Conservation (phyloP, 306 rosid species). For the Castanopsis chinensis region DNA sequence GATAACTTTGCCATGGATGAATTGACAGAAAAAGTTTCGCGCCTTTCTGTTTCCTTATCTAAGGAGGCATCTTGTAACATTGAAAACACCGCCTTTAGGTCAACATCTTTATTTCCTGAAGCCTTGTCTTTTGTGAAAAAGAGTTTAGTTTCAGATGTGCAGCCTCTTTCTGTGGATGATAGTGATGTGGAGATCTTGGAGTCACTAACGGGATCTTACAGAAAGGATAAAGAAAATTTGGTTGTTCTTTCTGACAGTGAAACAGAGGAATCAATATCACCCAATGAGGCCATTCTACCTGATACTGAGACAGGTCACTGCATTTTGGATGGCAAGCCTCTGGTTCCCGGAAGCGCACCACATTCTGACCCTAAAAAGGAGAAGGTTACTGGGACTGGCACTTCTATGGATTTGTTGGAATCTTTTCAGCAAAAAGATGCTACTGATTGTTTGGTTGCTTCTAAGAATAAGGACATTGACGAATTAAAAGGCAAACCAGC, state of each 20-base stretch:
- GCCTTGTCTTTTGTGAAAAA: conserved; percentile 32
- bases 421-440: conserved; percentile 35
- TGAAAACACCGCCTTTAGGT: conserved; percentile 30
- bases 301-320: conserved; percentile 33
- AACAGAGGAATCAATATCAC: conserved; percentile 34
- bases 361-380: conserved; percentile 31
- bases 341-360: conserved; percentile 27
- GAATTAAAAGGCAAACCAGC: conserved; percentile 31
- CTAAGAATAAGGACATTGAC: conserved; percentile 37
- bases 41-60: conserved; percentile 65
- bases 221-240: conserved; percentile 30
- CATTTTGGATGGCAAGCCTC: conserved; percentile 34
- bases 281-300: conserved; percentile 30
- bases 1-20: conserved; percentile 62
- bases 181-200: conserved; percentile 33
- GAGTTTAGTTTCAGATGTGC: conserved; percentile 35
- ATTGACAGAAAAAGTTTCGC: conserved; percentile 61
- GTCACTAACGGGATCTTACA: conserved; percentile 23
- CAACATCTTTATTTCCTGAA: conserved; percentile 37
- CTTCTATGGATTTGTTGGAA: conserved; percentile 36
- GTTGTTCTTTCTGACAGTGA: conserved; percentile 90
- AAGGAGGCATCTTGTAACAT: conserved; percentile 43
- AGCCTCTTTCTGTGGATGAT: conserved; percentile 40
- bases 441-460: conserved; percentile 32
- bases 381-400: conserved; percentile 32